Conservation (phyloP, 768 basidiomycete species). For the Lactarius hengduanensis region DNA sequence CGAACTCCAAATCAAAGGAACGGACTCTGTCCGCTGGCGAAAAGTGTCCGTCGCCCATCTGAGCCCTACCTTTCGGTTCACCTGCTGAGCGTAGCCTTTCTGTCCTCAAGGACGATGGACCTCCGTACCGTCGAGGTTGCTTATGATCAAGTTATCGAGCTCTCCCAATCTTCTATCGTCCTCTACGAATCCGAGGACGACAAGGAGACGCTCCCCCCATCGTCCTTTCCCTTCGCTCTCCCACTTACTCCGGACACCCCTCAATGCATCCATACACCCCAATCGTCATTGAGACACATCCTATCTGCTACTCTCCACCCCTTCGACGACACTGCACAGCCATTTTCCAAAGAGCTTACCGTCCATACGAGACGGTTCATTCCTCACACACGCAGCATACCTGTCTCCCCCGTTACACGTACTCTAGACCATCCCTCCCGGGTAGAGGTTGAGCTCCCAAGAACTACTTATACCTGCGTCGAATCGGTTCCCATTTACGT, state of each 20-base stretch:
- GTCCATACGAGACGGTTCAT: slow-evolving; percentile 78
- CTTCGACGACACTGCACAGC: slow-evolving; percentile 38
- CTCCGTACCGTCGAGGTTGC: slow-evolving; percentile 67
- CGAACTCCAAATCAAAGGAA: slow-evolving; percentile 81
- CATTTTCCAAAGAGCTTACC: slow-evolving; percentile 53
- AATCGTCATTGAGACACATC: slow-evolving; percentile 68
- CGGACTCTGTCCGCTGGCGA: slow-evolving; percentile 55
- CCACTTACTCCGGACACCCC: slow-evolving; percentile 78
- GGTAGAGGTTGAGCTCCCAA: slow-evolving; percentile 68
- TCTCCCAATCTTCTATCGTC: slow-evolving; percentile 54
- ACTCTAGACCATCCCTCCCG: slow-evolving; percentile 60
- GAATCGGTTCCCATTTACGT: slow-evolving; percentile 80
- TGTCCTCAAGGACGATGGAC: slow-evolving; percentile 52
- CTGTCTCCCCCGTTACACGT: slow-evolving; percentile 58
- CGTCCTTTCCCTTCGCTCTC: slow-evolving; percentile 76
- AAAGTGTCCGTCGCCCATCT: slow-evolving; percentile 59
- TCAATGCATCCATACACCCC: slow-evolving; percentile 74
- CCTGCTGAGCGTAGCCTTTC: slow-evolving; percentile 26
- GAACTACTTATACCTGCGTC: slow-evolving; percentile 65
- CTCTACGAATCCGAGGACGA: slow-evolving; percentile 48
- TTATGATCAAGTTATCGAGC: slow-evolving; percentile 62
- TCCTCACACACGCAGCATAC: slow-evolving; percentile 57
- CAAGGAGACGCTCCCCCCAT: slow-evolving; percentile 46
- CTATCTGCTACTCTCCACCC: slow-evolving; percentile 64
- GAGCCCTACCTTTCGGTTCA: slow-evolving; percentile 14